Base-by-base conservation (phyloP, 1,284 basidiomycete species). In the Ustilago loliicola region DNA sequence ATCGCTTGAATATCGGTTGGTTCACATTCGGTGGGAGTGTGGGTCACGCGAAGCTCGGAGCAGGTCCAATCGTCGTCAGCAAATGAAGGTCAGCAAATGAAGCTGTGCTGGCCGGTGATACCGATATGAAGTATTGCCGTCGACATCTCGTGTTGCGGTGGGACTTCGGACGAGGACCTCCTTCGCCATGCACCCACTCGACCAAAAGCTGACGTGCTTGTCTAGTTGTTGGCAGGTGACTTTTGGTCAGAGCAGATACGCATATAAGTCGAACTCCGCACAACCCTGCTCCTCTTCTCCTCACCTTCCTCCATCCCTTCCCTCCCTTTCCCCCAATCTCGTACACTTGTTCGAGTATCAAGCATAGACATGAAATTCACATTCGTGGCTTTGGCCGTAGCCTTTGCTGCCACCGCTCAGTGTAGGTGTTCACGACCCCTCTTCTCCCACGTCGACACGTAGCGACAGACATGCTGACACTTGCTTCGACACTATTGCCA, bases 341-440 rank as follows among this genome's bases (percentile, higher is more conserved):
- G 21, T 10, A 29, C 48, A 50, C 25, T 29, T 13, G 3, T 15
- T 38, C 17, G 7, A 25, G 55, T 32, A 11, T 30, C 27, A 27
- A 29, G 3, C 17, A 3, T 27, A 36, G 29, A 15, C 21, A 73
- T 73, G 71, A 73, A 68, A 58, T 52, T 65, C 29, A 61, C 61
- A 48, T 30, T 68, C 21, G 71, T 55, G n/a, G 61, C 66, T 8
- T 17, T 68, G 8, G 71, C 71, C 11, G 54, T 59, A 21, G 57
- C 48, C 2, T 32, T 73, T 17, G 71, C 58, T 36, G 45, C 42
- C 5, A 61, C 58, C n/a, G 58, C 66, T 30, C 48, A 65, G 10
- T 61, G 71, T 73, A 66, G 32, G 64, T 60, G 17, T 38, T 47
- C 32, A 11, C 32, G 32, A 34, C 11, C 32, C 32, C 7, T 38